phyloP scores from a whole-genome alignment of 139 green algal genomes.

The Axilococcus clingmanii region DNA sequence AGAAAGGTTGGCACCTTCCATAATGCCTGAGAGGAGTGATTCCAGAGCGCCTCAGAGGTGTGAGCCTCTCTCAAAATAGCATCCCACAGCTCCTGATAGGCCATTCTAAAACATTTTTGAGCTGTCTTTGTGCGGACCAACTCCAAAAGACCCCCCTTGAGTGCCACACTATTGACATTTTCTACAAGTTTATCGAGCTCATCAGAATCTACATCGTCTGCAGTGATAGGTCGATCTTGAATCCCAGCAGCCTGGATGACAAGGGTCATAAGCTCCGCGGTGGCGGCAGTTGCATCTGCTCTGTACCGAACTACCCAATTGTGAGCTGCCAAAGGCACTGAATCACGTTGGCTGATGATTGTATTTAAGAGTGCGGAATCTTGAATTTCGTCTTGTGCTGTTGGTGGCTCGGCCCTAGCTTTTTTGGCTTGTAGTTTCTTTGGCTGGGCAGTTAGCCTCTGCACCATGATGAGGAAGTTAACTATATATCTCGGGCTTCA shows the following conservation, averaged over 20 bases:
- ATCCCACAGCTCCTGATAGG: conserved; percentile 53
- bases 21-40: conserved; percentile 46
- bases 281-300: conserved; percentile 19
- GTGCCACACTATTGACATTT: neutral
- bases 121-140: neutral
- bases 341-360: no score
- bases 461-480: no score
- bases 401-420: no score
- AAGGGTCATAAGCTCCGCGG: conserved; percentile 52
- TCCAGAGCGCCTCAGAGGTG: conserved; percentile 33
- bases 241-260: conserved; percentile 39
- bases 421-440: no score
- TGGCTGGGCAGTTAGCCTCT: no score
- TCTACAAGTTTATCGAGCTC: conserved; percentile 1
- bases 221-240: neutral
- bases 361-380: no score
- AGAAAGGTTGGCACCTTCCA: conserved; percentile 41
- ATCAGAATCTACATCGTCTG: conserved; percentile 2
- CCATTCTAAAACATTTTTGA: neutral
- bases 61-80: conserved; percentile 18
- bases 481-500: no score
- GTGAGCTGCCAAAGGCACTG: conserved; percentile 29
- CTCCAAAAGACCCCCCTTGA: neutral
- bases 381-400: no score
- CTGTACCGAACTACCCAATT: conserved; percentile 52